Evolutionary conservation across 805 yeast species (phyloP), one percentile per base, ranked within the genome.

Genomic region (Zygosaccharomyces siamensis): DNA sequence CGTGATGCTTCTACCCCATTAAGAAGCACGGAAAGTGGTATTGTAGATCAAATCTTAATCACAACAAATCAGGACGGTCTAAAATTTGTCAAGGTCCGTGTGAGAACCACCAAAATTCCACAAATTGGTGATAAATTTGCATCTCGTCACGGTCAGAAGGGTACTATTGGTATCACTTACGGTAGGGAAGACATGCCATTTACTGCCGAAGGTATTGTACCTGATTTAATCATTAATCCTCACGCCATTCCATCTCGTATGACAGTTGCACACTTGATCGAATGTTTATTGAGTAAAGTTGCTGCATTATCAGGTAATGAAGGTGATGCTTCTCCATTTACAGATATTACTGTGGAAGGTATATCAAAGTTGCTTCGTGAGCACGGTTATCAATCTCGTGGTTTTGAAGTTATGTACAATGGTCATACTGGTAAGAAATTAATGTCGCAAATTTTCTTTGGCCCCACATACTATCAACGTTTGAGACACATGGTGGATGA

Each of bases 221-320:
- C 99, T 6, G 99, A 93, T 73, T 77, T 93, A 66, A 89, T 93
- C 63, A 93, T 93, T 68, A 93, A 93, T 70, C 99, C 99, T 2
- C 99, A 93, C 72, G 99, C 98, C 66, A 93, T 93, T 79, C 99
- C 99, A 59, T 93, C 99, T 50, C 97, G 99, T 80, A 93, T 93
- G 99, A 93, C 99, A 36, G 99, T 93, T 52, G 99, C 99, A 43
- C 98, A 93, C 77, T 84, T 93, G 76, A 92, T 93, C 71, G 99
- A 93, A 76, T 93, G 99, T 85, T 76, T 93, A 69, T 75, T 93
- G 61, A 86, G 96, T 44, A 93, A 93, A 72, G 98, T 93, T 38
- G 90, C 97, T 3, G 83, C 98, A 1, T 76, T 93, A 60, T 84
- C 95, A 42, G 99, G 98, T 64, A 79, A 87, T 63, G 99, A 93